Percentiles rank a stretch among this genome's conserved stretches.
Evolutionary conservation across 768 basidiomycete genomes (phyloP).

Genomic region (Russula griseocarnosa): DNA sequence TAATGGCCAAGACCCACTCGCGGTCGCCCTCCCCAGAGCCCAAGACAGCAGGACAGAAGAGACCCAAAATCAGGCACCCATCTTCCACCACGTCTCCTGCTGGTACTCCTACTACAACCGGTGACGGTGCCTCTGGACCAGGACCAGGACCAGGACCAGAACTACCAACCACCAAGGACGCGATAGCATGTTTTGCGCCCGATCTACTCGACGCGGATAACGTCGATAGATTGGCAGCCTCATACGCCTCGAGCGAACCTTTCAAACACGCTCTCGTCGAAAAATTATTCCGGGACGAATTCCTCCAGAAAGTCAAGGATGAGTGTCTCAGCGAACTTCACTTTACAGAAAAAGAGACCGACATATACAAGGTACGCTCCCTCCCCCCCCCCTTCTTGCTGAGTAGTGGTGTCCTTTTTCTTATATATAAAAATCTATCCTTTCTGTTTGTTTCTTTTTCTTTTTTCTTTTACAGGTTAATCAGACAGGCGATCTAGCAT

Average conservation of each 20-base stretch:
- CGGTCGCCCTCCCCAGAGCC: constrained; percentile 44
- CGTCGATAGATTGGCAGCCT: constrained; percentile 50
- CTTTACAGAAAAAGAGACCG: constrained; percentile 93
- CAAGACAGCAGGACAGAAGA: constrained; percentile 37
- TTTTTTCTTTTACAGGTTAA: constrained; percentile 59
- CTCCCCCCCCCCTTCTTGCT: neutral
- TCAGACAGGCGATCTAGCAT: constrained; percentile 95
- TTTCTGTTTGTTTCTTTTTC: neutral
- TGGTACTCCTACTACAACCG: neutral
- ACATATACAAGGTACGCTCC: constrained; percentile 84
- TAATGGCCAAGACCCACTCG: constrained; percentile 47
- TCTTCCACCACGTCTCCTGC: constrained; percentile 21
- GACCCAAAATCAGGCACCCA: constrained; percentile 40
- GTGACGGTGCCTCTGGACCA: neutral
- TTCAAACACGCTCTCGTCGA: constrained; percentile 82
- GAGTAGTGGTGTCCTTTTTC: neutral
- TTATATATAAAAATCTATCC: too few species aligned
- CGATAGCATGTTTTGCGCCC: constrained; percentile 43
- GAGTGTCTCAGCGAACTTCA: constrained; percentile 75
- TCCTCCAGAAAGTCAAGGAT: constrained; percentile 76
- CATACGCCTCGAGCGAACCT: constrained; percentile 59
- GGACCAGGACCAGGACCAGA: too few species aligned
- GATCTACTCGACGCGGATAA: constrained; percentile 55
- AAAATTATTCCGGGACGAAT: constrained; percentile 77
- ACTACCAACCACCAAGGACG: constrained; percentile 30